Percentiles rank a stretch among this genome's conserved stretches.
These are phyloP conservation scores for Colletotrichum sp. DNA, from an alignment of 2,329 filamentous ascomycete genomes.

Conservation along the genomic window DNA sequence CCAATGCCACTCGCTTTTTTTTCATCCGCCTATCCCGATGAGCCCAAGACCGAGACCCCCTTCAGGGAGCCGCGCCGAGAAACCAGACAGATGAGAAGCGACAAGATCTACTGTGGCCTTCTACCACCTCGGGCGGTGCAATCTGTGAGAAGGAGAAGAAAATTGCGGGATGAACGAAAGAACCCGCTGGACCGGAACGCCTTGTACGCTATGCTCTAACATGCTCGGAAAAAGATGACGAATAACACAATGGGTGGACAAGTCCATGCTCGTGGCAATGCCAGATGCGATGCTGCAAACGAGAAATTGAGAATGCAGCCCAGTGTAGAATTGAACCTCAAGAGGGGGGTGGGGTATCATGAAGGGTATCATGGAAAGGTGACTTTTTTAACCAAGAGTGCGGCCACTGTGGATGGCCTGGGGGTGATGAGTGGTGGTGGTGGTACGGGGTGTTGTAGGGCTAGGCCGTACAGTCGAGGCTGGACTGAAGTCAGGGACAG, in stretches of 20 bases:
- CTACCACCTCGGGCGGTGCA: constrained; percentile 13
- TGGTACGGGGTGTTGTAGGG: constrained; percentile 38
- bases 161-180: constrained; percentile 24
- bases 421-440: constrained; percentile 35
- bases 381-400: constrained; percentile 47
- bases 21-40: constrained; percentile 5
- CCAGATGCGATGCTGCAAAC: constrained; percentile 15
- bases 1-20: constrained; percentile 19
- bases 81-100: constrained; percentile 15
- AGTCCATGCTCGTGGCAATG: constrained; percentile 15
- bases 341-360: constrained; percentile 26
- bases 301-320: constrained; percentile 10
- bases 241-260: constrained; percentile 19
- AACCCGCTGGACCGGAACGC: constrained; percentile 33
- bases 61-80: constrained; percentile 6
- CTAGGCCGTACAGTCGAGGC: constrained; percentile 41
- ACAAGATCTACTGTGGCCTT: constrained; percentile 19
- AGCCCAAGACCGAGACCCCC: constrained; percentile 10
- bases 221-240: constrained; percentile 27
- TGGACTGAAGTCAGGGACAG: constrained; percentile 40
- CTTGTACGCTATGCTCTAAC: constrained; percentile 45
- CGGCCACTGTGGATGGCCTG: constrained; percentile 60
- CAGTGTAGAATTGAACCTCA: constrained; percentile 20
- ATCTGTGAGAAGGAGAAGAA: constrained; percentile 12
- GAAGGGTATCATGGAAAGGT: constrained; percentile 23